phyloP scores from a whole-genome alignment of 805 yeast genomes.

The Yarrowia osloensis region DNA sequence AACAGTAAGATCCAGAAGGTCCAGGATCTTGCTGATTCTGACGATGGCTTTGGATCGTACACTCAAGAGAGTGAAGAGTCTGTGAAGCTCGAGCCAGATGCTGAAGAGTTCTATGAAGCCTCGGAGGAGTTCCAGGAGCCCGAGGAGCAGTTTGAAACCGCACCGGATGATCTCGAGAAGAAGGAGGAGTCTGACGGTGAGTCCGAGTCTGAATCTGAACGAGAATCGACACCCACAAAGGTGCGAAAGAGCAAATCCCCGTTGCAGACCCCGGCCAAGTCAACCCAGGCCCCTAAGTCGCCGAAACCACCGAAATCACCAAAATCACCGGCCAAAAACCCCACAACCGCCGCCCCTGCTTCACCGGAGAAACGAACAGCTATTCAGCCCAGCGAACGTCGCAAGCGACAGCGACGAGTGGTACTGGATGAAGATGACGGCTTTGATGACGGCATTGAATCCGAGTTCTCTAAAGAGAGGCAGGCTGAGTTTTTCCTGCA shows the following conservation, averaged over 20 bases:
- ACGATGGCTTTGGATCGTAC: background rate
- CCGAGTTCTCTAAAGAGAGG: background rate
- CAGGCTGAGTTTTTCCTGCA: background rate
- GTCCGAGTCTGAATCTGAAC: background rate
- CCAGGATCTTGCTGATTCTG: background rate
- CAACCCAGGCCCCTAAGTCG: background rate
- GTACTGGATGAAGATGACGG: conserved; percentile 4
- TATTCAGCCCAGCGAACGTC: background rate
- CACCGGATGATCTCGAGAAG: background rate
- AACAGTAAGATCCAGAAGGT: background rate
- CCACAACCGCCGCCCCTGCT: background rate
- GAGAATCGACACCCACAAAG: background rate
- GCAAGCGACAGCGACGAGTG: background rate
- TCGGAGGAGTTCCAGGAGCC: background rate
- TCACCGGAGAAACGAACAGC: background rate
- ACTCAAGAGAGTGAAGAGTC: background rate
- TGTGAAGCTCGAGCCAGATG: background rate
- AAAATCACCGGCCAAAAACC: background rate
- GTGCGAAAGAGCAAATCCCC: background rate
- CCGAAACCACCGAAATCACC: background rate
- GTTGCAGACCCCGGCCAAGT: background rate
- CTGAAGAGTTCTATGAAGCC: background rate
- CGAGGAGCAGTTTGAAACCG: background rate
- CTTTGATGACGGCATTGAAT: background rate
- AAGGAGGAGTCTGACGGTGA: background rate